Base-by-base conservation (phyloP, 75 land plant genomes). In the Isoetes taiwanensis region DNA sequence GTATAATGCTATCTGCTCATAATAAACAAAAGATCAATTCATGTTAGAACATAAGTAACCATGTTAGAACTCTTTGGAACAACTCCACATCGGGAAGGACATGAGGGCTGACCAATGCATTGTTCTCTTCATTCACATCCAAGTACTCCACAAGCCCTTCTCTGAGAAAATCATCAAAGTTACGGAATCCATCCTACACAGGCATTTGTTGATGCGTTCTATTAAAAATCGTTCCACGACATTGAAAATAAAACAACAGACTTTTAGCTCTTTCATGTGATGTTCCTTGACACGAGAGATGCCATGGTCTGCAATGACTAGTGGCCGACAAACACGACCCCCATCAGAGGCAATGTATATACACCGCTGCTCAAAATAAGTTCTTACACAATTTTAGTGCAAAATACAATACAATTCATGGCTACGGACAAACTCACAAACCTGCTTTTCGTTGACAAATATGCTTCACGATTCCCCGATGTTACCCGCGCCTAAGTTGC, bases 91-190 rank as follows among this genome's bases (percentile, higher is more conserved):
- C 40, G 31, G 52, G 37, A 48, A 30, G 8, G 25, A 30, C 9
- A 2, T 10, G 58, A 23, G 28, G n/a, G 54, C 76, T 31, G 25
- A 93, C 98, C 86, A 81, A 55, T 58, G 96, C 77, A 71, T 94
- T 94, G 60, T 94, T 94, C 64, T 94, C 85, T 63, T 94, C 99
- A 61, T 94, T 94, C 28, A 94, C 99, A 76, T 94, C 99, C 37
- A 94, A 78, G 64, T 88, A 94, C 59, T 94, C 99, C 58, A 94
- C 74, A 62, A 94, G 71, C 12, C 99, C 99, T 25, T 89, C 90
- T 23, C 75, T 67, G 39, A 94, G 28, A 53, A 94, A 94, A 65
- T 90, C 90, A 70, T 89, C 80, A 63, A 94, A 94, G 1, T 69
- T 75, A 28, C 90, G 90, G 63, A 54, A 78, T 63, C 75, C 99